Conservation (phyloP, 352 stramenopile genomes). For the Sclerospora graminicola region DNA sequence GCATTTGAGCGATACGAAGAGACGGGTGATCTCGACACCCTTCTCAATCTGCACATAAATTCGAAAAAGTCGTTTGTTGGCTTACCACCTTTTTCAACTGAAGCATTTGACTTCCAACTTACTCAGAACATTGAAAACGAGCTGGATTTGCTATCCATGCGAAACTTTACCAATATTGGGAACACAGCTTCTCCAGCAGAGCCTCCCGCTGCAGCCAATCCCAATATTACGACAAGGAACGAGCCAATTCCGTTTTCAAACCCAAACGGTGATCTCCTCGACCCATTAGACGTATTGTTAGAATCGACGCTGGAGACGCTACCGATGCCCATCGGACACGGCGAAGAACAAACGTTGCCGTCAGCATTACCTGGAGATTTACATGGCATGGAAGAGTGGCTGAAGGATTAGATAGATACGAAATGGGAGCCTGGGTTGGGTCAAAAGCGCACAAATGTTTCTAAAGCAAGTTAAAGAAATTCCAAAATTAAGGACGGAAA, state of each 20-base stretch:
- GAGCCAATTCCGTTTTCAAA: conserved; percentile 38
- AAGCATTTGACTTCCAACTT: conserved; percentile 65
- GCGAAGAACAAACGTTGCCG: conserved; percentile 27
- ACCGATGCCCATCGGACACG: conserved; percentile 64
- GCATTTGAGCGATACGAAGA: conserved; percentile 77
- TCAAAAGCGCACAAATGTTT: neutral
- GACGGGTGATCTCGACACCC: conserved; percentile 59
- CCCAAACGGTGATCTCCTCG: conserved; percentile 26
- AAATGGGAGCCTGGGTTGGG: no score
- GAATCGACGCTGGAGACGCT: conserved; percentile 39
- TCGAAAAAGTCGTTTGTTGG: conserved; percentile 54
- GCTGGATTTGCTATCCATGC: conserved; percentile 65
- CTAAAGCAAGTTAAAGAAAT: conserved; percentile 9
- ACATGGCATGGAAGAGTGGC: conserved; percentile 71
- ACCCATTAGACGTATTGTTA: conserved; percentile 46
- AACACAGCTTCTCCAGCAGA: conserved; percentile 4
- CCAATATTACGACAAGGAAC: conserved; percentile 1
- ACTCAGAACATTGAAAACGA: conserved; percentile 77
- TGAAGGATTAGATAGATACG: conserved; percentile 49
- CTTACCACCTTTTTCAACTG: conserved; percentile 43
- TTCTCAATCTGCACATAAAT: conserved; percentile 56
- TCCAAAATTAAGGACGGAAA: conserved; percentile 1
- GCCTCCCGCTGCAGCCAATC: conserved; percentile 3
- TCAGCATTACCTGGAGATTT: conserved; percentile 53
- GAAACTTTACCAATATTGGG: conserved; percentile 30